Evolutionary conservation across 352 stramenopile genomes (phyloP), one percentile per base, ranked within the genome.

Genomic region (Phytophthora fragariaefolia): DNA sequence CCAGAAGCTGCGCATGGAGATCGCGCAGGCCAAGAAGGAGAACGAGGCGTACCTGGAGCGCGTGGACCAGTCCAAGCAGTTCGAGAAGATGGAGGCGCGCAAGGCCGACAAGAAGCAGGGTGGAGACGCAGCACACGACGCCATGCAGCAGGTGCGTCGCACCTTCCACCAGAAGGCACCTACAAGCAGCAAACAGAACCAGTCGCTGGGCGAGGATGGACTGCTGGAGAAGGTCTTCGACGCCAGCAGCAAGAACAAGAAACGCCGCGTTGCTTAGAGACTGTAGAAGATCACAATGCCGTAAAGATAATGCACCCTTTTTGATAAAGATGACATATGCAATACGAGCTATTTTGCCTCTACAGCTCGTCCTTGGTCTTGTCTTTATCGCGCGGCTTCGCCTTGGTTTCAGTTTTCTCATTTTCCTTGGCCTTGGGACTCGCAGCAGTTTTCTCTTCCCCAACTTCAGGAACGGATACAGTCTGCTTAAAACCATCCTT

Each of bases 31-130:
- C 53, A 92, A 92, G 76, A 96, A 96, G 69, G 82, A 93, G 61
- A 95, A 97, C 70, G 84, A 94, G 42, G 77, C 79, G 56, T 97
- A 95, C 58, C 63, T 97, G 50, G 89, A 95, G 59, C 88, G 89
- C 38, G 87, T 97, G 46, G 85, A 96, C 42, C 84, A 95, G 70
- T 91, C 85, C 18, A 96, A 96, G 58, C 73, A 91, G 67, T 87
- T 94, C 53, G 76, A 92, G 22, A 92, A 91, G 66, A 95, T 96
- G 83, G 87, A 92, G 36, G 80, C 90, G 56, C 85, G 85, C 55
- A 95, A 95, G 80, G 67, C 68, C 7, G 63, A 74, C 56, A 75
- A 66, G 51, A 73, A 74, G 18, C 50, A 61, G 47, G 22, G 28
- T 5, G 43, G 40, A 57, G 30, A 55, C 15, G 49, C 6, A 58